These are phyloP conservation scores for Neurospora tetrasperma DNA, from an alignment of 495 filamentous ascomycete species.

Conservation along the genomic window DNA sequence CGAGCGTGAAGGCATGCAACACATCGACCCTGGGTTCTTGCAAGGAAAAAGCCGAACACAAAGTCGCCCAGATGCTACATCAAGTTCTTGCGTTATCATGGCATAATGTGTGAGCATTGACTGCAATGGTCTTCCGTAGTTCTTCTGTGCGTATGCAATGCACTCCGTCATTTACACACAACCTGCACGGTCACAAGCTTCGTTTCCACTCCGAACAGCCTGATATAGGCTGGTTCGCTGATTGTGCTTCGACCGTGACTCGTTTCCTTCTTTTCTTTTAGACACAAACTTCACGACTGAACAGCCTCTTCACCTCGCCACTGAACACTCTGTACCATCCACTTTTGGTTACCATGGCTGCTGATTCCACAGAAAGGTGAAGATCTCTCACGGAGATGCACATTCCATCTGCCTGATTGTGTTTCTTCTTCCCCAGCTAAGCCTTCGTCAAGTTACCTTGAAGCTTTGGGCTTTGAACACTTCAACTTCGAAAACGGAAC, in stretches of 20 bases:
- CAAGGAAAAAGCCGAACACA: neutral
- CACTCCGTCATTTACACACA: too few species aligned
- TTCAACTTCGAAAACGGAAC: neutral
- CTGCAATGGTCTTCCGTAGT: too few species aligned
- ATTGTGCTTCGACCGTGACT: neutral
- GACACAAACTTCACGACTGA: neutral
- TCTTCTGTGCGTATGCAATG: too few species aligned
- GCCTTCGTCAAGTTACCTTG: neutral
- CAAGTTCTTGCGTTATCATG: neutral
- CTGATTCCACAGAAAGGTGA: neutral
- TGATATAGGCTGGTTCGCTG: neutral
- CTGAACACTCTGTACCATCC: neutral
- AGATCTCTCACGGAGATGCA: neutral
- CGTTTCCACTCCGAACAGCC: neutral
- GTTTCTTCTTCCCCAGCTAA: neutral
- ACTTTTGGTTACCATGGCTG: neutral
- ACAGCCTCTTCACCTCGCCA: neutral
- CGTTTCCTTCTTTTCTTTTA: neutral
- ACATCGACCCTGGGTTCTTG: neutral
- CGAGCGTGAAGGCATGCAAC: neutral
- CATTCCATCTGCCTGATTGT: neutral
- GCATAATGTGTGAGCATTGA: too few species aligned
- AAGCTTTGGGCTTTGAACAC: neutral
- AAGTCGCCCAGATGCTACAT: neutral
- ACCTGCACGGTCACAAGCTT: neutral